Percentiles rank a stretch among this genome's conserved stretches.
Evolutionary conservation across 202 grass and related monocot genomes (phyloP).

Genomic region (Eragrostis tef): DNA sequence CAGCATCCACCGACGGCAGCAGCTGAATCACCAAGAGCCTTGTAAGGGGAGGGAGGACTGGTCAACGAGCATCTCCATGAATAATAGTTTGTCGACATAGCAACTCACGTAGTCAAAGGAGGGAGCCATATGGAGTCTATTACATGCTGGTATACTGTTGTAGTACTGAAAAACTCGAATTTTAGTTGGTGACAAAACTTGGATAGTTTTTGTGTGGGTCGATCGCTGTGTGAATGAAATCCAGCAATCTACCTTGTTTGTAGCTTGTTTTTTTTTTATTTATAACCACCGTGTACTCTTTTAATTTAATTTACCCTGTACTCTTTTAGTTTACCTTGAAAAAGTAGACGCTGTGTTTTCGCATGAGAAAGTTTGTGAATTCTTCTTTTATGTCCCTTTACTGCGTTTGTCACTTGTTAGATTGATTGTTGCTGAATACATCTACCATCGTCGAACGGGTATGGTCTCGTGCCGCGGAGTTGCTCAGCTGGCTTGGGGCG

Average conservation of each 20-base stretch:
- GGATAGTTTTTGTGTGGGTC: slow-evolving; percentile 7
- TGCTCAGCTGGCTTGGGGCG: neutral
- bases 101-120: neutral
- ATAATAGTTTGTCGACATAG: slow-evolving; percentile 36
- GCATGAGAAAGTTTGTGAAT: too few relatives aligned
- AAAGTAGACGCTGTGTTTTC: neutral
- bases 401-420: too few relatives aligned
- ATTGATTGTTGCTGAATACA: too few relatives aligned
- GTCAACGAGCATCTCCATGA: slow-evolving; percentile 1
- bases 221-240: slow-evolving; percentile 30
- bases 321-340: neutral
- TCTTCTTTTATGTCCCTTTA: too few relatives aligned
- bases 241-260: neutral
- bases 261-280: neutral
- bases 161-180: slow-evolving; percentile 13
- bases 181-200: slow-evolving; percentile 32
- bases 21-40: slow-evolving; percentile 15
- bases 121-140: neutral
- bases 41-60: neutral
- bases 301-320: neutral
- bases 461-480: too few relatives aligned
- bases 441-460: too few relatives aligned
- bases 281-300: neutral
- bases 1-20: slow-evolving; percentile 24
- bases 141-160: neutral